phyloP scores from a whole-genome alignment of 2,329 filamentous ascomycete species.

The Fusarium sp. region DNA sequence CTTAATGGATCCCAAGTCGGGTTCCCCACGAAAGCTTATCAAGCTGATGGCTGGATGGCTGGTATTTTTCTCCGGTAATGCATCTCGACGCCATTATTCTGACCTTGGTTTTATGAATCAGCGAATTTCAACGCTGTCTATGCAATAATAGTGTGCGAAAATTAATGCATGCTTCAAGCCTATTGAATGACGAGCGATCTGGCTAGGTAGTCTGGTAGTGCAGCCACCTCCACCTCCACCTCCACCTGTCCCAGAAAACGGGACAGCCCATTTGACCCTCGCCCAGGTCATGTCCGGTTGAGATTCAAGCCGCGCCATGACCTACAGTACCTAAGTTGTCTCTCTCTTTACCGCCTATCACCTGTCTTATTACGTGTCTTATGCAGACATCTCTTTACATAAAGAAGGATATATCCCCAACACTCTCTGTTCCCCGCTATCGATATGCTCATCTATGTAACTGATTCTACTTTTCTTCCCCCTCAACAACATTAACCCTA shows the following conservation, averaged over 20 bases:
- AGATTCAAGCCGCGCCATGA: conserved; percentile 4
- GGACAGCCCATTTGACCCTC: conserved; percentile 4
- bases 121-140: conserved; percentile 1
- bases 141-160: conserved; percentile 9
- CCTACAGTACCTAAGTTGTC: not conserved
- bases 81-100: conserved; percentile 41
- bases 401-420: conserved; percentile 33
- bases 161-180: conserved; percentile 1
- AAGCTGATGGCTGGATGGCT: conserved; percentile 24
- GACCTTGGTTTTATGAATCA: conserved; percentile 23
- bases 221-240: too few relatives aligned
- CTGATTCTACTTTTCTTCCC: not conserved
- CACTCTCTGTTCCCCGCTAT: conserved; percentile 9
- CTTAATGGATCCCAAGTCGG: conserved; percentile 24
- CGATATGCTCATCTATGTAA: conserved; percentile 14
- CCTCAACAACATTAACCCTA: not conserved
- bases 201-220: too few relatives aligned
- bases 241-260: conserved; percentile 3
- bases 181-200: conserved; percentile 15
- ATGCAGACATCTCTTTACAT: conserved; percentile 25
- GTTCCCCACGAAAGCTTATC: conserved; percentile 28
- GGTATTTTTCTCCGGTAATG: conserved; percentile 16
- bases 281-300: conserved; percentile 16
- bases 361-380: conserved; percentile 11
- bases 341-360: conserved; percentile 18